Evolutionary conservation across 139 green algal genomes (phyloP), one percentile per base, ranked within the genome.

Genomic region (Coelastrella sp.): DNA sequence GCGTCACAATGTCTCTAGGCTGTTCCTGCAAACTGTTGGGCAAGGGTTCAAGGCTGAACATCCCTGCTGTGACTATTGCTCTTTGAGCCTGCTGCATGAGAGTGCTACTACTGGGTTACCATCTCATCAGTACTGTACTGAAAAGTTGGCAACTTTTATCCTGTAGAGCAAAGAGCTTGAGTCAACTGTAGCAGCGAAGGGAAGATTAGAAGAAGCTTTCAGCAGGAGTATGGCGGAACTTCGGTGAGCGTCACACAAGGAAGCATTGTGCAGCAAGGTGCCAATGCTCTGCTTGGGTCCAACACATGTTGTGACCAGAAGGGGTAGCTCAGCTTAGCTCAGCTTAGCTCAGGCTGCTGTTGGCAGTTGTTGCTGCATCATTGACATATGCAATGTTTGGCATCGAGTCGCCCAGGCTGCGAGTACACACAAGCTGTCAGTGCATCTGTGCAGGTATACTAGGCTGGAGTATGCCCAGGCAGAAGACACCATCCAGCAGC

Each of bases 201-300:
- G 73, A 9, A 58, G 85, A 59, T 59, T 81, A 14, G 85, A 90
- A 27, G 85, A 83, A 27, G 85, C 85, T 11, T 90, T 90, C 57
- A 74, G 73, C 73, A 83, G 85, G n/a, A 76, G 73, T 27, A 90
- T 90, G 85, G n/a, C 58, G n/a, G 85, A 90, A 49, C 83, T 88
- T 20, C 78, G 78, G 78, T 84, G 78, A 84, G 78, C 35, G 3
- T 49, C 35, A 49, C 35, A 49, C 35, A 49, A 49, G 3, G 35
- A 25, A 22, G 10, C 14, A 78, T 0, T 20, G 70, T 78, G 70
- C 70, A 73, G 65, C 65, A 73, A 73, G 65, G 15, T 73, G 72
- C 72, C 25, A 22, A 49, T 20, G 20, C 12, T 73, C 19, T n/a
- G 6, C 70, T 78, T 78, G 70, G 10, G 70, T n/a, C 8, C 25